phyloP scores from a whole-genome alignment of 345 rosid genomes.

The Populus deltoides region DNA sequence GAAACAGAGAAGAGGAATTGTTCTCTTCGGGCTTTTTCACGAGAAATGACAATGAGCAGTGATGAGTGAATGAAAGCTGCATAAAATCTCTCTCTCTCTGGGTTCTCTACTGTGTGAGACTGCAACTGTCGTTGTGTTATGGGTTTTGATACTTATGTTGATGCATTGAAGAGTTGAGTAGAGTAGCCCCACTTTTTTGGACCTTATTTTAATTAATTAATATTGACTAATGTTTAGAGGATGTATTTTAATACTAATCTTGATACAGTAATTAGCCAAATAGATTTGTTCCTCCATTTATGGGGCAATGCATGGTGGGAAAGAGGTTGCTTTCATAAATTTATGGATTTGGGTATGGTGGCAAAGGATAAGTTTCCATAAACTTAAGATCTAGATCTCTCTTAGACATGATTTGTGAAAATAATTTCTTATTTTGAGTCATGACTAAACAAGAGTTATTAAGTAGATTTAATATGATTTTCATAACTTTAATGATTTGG shows the following conservation, averaged over 20 bases:
- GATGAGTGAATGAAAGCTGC: conserved; percentile 51
- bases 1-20: conserved; percentile 23
- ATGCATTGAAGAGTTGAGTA: not conserved
- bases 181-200: not conserved
- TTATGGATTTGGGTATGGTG: not conserved
- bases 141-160: conserved; percentile 1
- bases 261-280: too few species aligned
- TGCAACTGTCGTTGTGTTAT: conserved; percentile 13
- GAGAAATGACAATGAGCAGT: conserved; percentile 60
- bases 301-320: too few species aligned
- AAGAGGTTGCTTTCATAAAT: not conserved
- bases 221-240: not conserved
- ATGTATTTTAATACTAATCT: not conserved
- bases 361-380: too few species aligned
- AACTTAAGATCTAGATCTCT: too few species aligned
- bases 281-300: not conserved
- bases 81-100: conserved; percentile 18
- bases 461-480: too few species aligned
- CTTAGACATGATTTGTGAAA: too few species aligned
- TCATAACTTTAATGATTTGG: too few species aligned
- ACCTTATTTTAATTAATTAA: too few species aligned
- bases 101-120: not conserved
- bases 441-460: not conserved
- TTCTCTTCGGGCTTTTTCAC: conserved; percentile 39
- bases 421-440: not conserved